Evolutionary conservation across 179 eudicot genomes (phyloP), one percentile per base, ranked within the genome.

Genomic region (Dionaea muscipula): DNA sequence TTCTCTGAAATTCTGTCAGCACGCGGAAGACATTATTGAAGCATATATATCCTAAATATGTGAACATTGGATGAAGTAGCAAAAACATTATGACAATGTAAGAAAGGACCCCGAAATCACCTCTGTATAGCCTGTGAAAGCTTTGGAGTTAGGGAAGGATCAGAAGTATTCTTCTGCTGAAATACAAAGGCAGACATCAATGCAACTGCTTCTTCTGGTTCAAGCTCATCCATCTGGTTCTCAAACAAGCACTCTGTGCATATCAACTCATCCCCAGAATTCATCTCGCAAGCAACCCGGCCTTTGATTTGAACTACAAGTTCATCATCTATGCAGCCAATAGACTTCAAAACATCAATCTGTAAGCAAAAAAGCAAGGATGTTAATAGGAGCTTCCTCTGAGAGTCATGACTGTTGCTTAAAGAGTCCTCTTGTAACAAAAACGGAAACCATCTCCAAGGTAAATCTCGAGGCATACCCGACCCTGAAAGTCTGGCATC

Each of bases 281-380:
- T 91, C 99, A 91, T 91, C 78, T 91, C 99, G 74, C 99, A 91
- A 59, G 99, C 99, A 69, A 91, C 96, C 51, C 99, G 94, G 21
- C 99, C 99, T 72, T 91, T 91, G 19, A 91, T 82, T 79, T 91
- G 96, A 73, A 91, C 96, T 36, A 84, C 96, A 61, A 91, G 88
- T 56, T 88, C 96, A 63, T 84, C 79, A 73, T 91, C 94, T 67
- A 91, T 79, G 58, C 99, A 91, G 36, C 99, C 96, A 71, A 84
- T 67, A 57, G 68, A 68, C 77, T 91, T 82, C 65, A 91, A 73
- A 58, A 91, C 86, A 68, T 88, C 88, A 52, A 91, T 91, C 99
- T 91, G 84, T 57, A 79, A 46, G 25, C 17, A 33, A 1, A 51
- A 12, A 38, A n/a, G 13, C 18, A 56, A 56, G n/a, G 23, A 56